Base-by-base conservation (phyloP, 2,329 filamentous ascomycete genomes). In the Penicillium sp. region DNA sequence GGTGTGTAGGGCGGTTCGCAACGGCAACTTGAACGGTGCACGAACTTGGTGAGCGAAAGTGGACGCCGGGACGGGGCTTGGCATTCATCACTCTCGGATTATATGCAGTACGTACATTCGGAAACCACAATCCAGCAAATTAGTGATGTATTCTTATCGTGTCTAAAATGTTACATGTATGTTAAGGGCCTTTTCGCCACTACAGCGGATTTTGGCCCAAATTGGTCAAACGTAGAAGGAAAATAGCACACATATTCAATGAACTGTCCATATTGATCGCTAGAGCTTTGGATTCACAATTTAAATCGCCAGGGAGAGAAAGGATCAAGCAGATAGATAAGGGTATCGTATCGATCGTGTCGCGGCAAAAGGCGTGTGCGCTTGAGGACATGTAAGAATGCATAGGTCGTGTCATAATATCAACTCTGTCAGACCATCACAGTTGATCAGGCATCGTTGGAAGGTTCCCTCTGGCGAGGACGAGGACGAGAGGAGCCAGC, bases 401-500 rank as follows among this genome's bases (percentile, higher is more conserved):
- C 56, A 56, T 60, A 58, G 47, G 55, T 61, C 59, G 53, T 58
- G 47, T 61, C 59, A 55, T 61, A 52, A 60, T 52, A 56, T 61
- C 55, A 56, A 54, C 41, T 58, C 53, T 46, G 43, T 37, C 46
- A 53, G 22, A 25, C 22, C 43, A 52, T 14, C 46, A 42, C 43
- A 56, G 53, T 51, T 46, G 57, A 54, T 57, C 58, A 64, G 38
- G 57, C 56, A 35, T 67, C 65, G 41, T 54, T 56, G 46, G 58
- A 39, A 27, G 56, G 48, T 48, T 70, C 66, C 36, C 61, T 59
- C 30, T 62, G 62, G 37, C 67, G 67, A 54, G 68, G 68, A 46
- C 52, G 55, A 28, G 47, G 41, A 55, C 62, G 70, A 35, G 68
- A 62, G 43, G 68, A 60, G 29, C 72, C 71, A 47, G 70, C 68